A percentile compares a stretch with the other conserved stretches of the same genome.
Conservation (phyloP, 169 alveolate genomes). For the Cryptosporidium meleagridis region DNA sequence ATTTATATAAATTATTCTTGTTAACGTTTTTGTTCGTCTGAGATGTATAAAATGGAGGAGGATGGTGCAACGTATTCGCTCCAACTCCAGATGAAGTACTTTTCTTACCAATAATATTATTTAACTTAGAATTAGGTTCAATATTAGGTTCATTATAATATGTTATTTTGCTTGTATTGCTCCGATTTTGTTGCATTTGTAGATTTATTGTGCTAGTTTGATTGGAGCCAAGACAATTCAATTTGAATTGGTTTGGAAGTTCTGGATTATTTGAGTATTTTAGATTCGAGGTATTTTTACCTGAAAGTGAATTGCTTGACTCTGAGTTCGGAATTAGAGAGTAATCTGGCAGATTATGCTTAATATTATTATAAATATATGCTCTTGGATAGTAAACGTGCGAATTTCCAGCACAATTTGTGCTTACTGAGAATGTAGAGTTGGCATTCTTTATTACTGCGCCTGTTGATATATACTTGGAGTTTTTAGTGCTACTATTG, state of each 20-base stretch:
- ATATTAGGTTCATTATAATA: conserved; percentile 11
- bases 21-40: conserved; percentile 6
- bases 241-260: neutral
- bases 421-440: conserved; percentile 12
- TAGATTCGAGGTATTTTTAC: neutral
- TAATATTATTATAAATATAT: conserved; percentile 23
- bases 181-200: conserved; percentile 5
- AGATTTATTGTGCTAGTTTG: neutral
- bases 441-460: conserved; percentile 17
- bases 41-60: conserved; percentile 42
- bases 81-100: neutral
- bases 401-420: conserved; percentile 9
- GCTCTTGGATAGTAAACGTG: conserved; percentile 69
- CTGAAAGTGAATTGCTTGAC: neutral
- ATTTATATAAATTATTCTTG: conserved; percentile 24
- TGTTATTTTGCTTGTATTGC: conserved; percentile 15
- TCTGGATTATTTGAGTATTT: neutral
- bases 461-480: neutral
- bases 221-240: neutral
- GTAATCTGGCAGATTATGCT: conserved; percentile 5
- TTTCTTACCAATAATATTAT: neutral
- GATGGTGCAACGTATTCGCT: conserved; percentile 1
- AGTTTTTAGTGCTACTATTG: neutral
- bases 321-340: neutral
- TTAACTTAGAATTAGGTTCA: neutral